Percentiles rank a stretch among this genome's conserved stretches.
phyloP scores from a whole-genome alignment of 768 basidiomycete genomes.

The Mrakia frigida region DNA sequence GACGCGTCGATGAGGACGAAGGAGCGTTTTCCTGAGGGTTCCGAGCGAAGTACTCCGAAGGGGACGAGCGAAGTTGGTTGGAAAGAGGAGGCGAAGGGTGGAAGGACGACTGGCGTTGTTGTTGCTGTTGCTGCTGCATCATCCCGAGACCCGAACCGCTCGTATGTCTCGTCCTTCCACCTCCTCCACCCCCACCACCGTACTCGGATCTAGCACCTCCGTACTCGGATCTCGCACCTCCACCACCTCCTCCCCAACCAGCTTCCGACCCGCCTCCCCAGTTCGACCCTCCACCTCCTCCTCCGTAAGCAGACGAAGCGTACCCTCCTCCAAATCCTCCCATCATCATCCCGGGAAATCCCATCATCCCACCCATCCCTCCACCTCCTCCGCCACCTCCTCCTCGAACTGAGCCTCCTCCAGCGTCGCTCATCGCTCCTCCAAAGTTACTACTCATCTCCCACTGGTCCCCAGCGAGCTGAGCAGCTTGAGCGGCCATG shows the following conservation, averaged over 20 bases:
- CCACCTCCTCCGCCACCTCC: neutral
- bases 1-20: neutral
- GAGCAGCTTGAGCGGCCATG: conserved; percentile 29
- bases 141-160: neutral
- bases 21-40: neutral
- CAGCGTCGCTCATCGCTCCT: conserved; percentile 26
- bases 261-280: neutral
- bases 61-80: neutral
- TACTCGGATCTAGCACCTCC: conserved; percentile 17
- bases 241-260: neutral
- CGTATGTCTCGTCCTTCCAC: neutral
- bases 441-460: conserved; percentile 22
- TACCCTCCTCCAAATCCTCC: conserved; percentile 16
- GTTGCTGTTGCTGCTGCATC: neutral
- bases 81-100: neutral
- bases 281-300: conserved; percentile 1
- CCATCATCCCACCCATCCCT: neutral
- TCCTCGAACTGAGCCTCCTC: conserved; percentile 1
- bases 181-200: neutral
- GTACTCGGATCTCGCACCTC: conserved; percentile 26
- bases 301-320: conserved; percentile 30
- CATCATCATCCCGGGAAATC: conserved; percentile 1
- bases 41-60: conserved; percentile 5
- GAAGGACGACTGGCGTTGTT: neutral
- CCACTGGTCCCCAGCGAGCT: conserved; percentile 28